Conservation (phyloP, 2,329 filamentous ascomycete species). For the Pseudogymnoascus sp. region DNA sequence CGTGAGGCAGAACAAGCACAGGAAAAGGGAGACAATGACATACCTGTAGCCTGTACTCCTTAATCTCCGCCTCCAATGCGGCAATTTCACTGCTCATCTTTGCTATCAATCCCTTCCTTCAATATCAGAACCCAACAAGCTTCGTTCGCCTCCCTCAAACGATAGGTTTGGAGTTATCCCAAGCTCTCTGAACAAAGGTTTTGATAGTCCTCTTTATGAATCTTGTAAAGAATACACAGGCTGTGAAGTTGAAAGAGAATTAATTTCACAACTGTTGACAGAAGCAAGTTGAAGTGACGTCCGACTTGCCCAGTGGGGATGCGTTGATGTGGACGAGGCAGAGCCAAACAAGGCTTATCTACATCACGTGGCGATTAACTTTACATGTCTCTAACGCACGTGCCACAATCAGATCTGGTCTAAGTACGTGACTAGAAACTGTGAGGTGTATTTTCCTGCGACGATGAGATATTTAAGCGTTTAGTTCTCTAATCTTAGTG, state of each 20-base stretch:
- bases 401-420: background rate
- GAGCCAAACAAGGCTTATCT: constrained; percentile 5
- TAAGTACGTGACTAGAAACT: background rate
- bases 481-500: too few species aligned
- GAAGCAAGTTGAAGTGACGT: background rate
- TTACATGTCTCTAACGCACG: background rate
- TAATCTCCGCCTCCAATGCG: constrained; percentile 38
- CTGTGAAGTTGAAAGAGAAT: background rate
- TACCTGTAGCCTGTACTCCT: constrained; percentile 53
- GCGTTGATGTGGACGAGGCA: background rate
- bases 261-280: background rate
- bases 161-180: background rate
- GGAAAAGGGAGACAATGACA: constrained; percentile 5
- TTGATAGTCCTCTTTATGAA: background rate
- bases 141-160: background rate
- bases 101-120: background rate
- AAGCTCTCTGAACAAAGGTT: background rate
- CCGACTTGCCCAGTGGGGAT: background rate
- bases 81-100: constrained; percentile 25
- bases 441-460: background rate
- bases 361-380: background rate
- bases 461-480: too few species aligned
- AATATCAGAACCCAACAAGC: background rate
- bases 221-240: background rate
- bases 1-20: background rate